Evolutionary conservation across 768 basidiomycete species (phyloP).

Genomic region (Podaxis carcinomalis): DNA sequence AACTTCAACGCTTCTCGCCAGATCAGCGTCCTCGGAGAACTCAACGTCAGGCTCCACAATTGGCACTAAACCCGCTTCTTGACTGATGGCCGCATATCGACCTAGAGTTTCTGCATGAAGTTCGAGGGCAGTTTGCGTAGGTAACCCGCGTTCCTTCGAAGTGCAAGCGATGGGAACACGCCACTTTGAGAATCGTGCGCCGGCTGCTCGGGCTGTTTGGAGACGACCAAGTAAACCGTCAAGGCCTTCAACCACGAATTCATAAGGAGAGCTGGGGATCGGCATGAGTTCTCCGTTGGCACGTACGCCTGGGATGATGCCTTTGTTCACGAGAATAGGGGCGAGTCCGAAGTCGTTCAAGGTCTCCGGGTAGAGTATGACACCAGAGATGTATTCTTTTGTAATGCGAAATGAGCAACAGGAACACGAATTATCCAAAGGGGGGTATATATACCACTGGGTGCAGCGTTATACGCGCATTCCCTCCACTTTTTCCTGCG

Average conservation of each 20-base stretch:
- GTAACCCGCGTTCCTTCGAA: constrained; percentile 27
- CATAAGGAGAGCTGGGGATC: constrained; percentile 37
- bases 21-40: constrained; percentile 42
- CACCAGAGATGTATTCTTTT: constrained; percentile 45
- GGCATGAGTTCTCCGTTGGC: constrained; percentile 46
- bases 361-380: constrained; percentile 46
- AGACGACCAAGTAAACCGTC: constrained; percentile 40
- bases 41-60: constrained; percentile 52
- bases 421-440: not conserved
- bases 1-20: constrained; percentile 40
- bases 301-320: constrained; percentile 46
- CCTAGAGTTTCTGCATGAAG: constrained; percentile 44
- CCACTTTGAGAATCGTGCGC: constrained; percentile 50
- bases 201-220: constrained; percentile 37
- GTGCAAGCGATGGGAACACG: constrained; percentile 46
- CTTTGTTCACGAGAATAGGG: constrained; percentile 35
- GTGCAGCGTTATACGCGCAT: constrained; percentile 36
- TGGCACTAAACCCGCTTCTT: constrained; percentile 47
- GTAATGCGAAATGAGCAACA: not conserved
- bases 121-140: constrained; percentile 37
- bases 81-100: constrained; percentile 45
- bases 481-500: constrained; percentile 40
- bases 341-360: constrained; percentile 47
- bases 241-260: constrained; percentile 47
- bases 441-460: constrained; percentile 27